These are phyloP conservation scores for Phytophthora macrochlamydospora DNA, from an alignment of 352 stramenopile genomes.

Conservation along the genomic window DNA sequence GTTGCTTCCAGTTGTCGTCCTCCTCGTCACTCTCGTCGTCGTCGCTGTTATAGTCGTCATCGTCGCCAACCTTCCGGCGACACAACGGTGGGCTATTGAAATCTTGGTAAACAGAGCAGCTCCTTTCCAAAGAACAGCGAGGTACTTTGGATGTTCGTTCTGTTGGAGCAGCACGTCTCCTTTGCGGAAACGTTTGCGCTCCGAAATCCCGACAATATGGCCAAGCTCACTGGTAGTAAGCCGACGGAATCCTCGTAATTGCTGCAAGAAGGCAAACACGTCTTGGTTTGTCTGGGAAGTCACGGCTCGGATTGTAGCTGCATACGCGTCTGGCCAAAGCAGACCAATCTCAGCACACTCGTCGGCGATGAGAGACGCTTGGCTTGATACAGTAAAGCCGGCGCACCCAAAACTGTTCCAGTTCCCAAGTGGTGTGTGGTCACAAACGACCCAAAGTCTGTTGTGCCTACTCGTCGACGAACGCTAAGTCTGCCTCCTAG, in stretches of 20 bases:
- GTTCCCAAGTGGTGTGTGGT: slow-evolving; percentile 70
- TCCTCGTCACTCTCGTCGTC: neutral
- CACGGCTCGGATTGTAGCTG: slow-evolving; percentile 55
- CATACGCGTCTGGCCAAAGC: slow-evolving; percentile 64
- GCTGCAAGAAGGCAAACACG: slow-evolving; percentile 69
- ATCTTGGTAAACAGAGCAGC: slow-evolving; percentile 68
- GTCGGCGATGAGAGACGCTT: slow-evolving; percentile 64
- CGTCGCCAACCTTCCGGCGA: slow-evolving; percentile 14
- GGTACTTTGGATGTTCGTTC: slow-evolving; percentile 54
- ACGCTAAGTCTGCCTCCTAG: slow-evolving; percentile 63
- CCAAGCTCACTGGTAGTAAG: slow-evolving; percentile 70
- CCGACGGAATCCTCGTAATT: slow-evolving; percentile 64
- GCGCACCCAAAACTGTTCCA: slow-evolving; percentile 66
- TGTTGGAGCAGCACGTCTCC: slow-evolving; percentile 68
- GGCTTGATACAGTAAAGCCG: slow-evolving; percentile 51
- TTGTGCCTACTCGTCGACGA: slow-evolving; percentile 50
- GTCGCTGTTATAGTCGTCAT: slow-evolving; percentile 10
- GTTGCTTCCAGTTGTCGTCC: slow-evolving; percentile 5
- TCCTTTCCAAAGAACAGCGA: slow-evolving; percentile 70
- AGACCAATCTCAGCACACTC: slow-evolving; percentile 72
- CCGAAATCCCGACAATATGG: slow-evolving; percentile 76
- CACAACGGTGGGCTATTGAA: slow-evolving; percentile 55
- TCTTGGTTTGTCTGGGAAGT: slow-evolving; percentile 69
- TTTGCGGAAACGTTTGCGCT: slow-evolving; percentile 70
- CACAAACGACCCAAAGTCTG: slow-evolving; percentile 59